These are phyloP conservation scores for Claviceps spartinae DNA, from an alignment of 2,329 filamentous ascomycete species.

Conservation along the genomic window DNA sequence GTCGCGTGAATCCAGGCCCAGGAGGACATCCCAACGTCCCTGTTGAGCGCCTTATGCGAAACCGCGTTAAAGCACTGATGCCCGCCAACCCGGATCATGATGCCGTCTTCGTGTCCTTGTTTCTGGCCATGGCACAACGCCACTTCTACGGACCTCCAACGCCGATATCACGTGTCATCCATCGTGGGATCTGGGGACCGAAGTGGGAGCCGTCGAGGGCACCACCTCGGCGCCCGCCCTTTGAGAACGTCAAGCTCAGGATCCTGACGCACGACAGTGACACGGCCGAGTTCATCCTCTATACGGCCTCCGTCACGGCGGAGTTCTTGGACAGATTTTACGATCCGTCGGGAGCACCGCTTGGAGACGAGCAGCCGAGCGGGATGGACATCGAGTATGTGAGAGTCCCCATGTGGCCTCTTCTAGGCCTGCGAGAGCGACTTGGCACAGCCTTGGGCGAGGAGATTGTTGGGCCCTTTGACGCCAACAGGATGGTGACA, in stretches of 20 bases:
- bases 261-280: slow-evolving; percentile 37
- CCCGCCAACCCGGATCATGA: slow-evolving; percentile 38
- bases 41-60: slow-evolving; percentile 31
- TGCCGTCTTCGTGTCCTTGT: slow-evolving; percentile 35
- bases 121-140: slow-evolving; percentile 44
- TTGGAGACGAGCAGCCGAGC: slow-evolving; percentile 11
- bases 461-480: slow-evolving; percentile 32
- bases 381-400: slow-evolving; percentile 34
- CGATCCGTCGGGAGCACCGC: slow-evolving; percentile 28
- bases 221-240: slow-evolving; percentile 18
- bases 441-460: slow-evolving; percentile 38
- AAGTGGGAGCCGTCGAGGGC: slow-evolving; percentile 12
- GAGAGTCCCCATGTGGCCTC: slow-evolving; percentile 39
- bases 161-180: slow-evolving; percentile 5
- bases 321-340: slow-evolving; percentile 38
- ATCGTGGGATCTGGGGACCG: slow-evolving; percentile 10
- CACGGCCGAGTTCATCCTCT: slow-evolving; percentile 37
- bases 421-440: slow-evolving; percentile 40
- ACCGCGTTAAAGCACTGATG: slow-evolving; percentile 32
- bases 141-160: slow-evolving; percentile 30
- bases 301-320: slow-evolving; percentile 34
- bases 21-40: slow-evolving; percentile 28
- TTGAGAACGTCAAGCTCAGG: slow-evolving; percentile 34
- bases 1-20: slow-evolving; percentile 30
- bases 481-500: slow-evolving; percentile 23